Conservation (phyloP, 306 rosid genomes). For the Cercis canadensis region DNA sequence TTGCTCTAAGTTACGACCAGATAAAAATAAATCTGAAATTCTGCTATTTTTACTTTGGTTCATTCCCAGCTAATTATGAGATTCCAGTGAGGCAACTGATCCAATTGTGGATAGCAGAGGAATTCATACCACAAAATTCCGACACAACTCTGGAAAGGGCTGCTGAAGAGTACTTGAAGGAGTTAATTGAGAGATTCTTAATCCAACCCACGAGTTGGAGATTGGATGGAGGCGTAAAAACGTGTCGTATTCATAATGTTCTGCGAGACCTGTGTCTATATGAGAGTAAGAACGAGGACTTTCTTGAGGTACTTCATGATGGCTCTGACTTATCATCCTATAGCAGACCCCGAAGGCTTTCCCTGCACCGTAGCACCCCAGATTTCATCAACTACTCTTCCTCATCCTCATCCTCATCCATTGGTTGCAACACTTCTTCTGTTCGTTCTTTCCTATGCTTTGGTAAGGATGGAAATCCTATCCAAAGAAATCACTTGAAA, state of each 20-base stretch:
- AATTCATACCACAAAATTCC: not conserved
- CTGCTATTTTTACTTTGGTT: not conserved
- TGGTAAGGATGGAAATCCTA: not conserved
- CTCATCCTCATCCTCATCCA: not conserved
- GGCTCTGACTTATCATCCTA: not conserved
- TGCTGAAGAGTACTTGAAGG: not conserved
- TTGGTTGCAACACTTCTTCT: not conserved
- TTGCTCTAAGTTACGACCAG: not conserved
- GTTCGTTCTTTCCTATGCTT: not conserved
- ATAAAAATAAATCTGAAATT: too few species aligned
- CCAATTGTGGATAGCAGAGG: not conserved
- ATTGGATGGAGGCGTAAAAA: not conserved
- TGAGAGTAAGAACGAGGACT: not conserved
- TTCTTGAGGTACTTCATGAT: not conserved
- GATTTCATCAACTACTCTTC: too few species aligned
- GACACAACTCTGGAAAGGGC: not conserved
- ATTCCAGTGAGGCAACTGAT: not conserved
- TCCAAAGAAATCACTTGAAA: not conserved
- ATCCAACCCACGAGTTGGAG: not conserved
- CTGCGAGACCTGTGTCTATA: not conserved
- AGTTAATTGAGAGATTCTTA: not conserved
- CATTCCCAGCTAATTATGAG: not conserved
- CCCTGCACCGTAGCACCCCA: not conserved
- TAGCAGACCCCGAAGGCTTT: not conserved
- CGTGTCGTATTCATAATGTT: not conserved